phyloP scores from a whole-genome alignment of 495 filamentous ascomycete species.

The Penicillium salamii region DNA sequence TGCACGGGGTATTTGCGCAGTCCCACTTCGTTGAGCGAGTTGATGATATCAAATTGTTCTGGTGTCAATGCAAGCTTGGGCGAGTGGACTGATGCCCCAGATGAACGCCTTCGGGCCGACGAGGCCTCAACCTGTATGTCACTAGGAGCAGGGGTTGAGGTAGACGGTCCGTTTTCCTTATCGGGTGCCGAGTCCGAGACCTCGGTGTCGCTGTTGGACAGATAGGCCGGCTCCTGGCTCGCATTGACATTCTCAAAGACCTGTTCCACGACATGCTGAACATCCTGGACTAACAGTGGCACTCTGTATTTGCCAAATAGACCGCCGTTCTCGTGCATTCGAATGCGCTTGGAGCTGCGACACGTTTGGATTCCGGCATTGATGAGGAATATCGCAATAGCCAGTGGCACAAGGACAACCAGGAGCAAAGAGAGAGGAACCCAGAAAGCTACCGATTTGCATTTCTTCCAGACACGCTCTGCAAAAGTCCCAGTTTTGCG shows the following conservation, averaged over 20 bases:
- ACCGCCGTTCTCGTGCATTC: slow-evolving; percentile 65
- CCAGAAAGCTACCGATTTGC: slow-evolving; percentile 30
- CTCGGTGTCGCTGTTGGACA: slow-evolving; percentile 41
- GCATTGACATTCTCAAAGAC: slow-evolving; percentile 69
- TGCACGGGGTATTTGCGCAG: slow-evolving; percentile 81
- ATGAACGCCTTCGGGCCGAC: not conserved
- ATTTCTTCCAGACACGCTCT: slow-evolving; percentile 23
- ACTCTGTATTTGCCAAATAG: slow-evolving; percentile 67
- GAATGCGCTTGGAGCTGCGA: slow-evolving; percentile 68
- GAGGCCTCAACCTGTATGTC: not conserved
- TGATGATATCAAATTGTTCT: slow-evolving; percentile 79
- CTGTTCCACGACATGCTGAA: slow-evolving; percentile 68
- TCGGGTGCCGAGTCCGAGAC: slow-evolving; percentile 6
- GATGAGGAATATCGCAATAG: slow-evolving; percentile 63
- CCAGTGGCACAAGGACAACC: slow-evolving; percentile 64
- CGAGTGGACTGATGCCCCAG: not conserved
- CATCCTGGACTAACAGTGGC: slow-evolving; percentile 69
- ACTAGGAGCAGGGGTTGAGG: not conserved
- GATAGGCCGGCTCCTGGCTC: slow-evolving; percentile 59
- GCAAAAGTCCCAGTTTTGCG: slow-evolving; percentile 33
- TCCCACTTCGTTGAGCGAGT: slow-evolving; percentile 68
- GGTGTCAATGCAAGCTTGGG: slow-evolving; percentile 75
- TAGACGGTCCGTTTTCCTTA: not conserved
- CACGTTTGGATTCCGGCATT: slow-evolving; percentile 74
- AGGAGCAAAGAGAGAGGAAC: slow-evolving; percentile 63